These are phyloP conservation scores for Leishmania tarentolae DNA, from an alignment of 208 protist species.

Conservation along the genomic window DNA sequence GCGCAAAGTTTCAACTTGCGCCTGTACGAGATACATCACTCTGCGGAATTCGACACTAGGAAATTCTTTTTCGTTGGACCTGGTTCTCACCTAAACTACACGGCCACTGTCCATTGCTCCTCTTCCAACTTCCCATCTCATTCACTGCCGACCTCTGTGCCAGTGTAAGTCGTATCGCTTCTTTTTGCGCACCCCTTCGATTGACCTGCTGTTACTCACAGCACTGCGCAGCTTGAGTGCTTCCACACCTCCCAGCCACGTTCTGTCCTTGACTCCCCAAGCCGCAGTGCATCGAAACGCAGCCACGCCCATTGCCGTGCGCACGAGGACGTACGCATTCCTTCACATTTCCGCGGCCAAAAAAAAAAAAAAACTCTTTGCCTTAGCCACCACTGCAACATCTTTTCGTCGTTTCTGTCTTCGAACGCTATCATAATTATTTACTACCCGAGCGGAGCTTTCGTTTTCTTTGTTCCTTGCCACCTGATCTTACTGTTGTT, in stretches of 20 bases:
- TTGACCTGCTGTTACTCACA: neutral
- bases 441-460: neutral
- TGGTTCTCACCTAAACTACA: neutral
- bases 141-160: neutral
- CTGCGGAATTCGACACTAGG: neutral
- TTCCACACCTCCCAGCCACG: neutral
- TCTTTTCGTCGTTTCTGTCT: no score
- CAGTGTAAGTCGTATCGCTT: neutral
- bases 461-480: neutral
- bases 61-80: neutral
- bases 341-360: neutral
- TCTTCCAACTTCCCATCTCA: neutral
- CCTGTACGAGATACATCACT: neutral
- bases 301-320: neutral
- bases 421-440: neutral
- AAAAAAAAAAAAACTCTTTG: no score
- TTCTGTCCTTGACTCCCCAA: neutral
- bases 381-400: neutral
- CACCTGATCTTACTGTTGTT: neutral
- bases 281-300: neutral
- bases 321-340: neutral
- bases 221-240: neutral
- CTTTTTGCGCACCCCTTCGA: neutral
- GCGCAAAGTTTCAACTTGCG: neutral
- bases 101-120: neutral